Conservation (phyloP, 495 filamentous ascomycete genomes). For the Thermochaetoides thermophila region DNA sequence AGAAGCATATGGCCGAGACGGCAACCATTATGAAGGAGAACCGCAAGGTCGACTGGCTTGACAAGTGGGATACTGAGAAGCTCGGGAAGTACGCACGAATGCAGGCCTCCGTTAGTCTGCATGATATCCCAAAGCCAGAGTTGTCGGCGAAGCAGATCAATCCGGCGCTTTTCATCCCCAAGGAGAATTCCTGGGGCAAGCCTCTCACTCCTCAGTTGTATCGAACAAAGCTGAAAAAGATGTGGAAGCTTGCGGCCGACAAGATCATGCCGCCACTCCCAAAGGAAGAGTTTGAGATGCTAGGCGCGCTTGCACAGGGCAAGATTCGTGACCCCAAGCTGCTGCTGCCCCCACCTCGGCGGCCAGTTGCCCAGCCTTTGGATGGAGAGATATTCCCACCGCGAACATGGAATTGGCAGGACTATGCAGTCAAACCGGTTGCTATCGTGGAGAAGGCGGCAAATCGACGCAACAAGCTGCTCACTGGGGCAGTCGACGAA, state of each 20-base stretch:
- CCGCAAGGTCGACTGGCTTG: slow-evolving; percentile 24
- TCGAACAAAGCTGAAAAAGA: slow-evolving; percentile 42
- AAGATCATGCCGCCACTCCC: slow-evolving; percentile 61
- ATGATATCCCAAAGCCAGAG: slow-evolving; percentile 11
- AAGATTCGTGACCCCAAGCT: slow-evolving; percentile 24
- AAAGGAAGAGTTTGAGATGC: slow-evolving; percentile 42
- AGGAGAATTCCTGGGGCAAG: slow-evolving; percentile 47
- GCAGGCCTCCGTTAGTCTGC: slow-evolving; percentile 5
- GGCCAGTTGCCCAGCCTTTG: slow-evolving; percentile 4
- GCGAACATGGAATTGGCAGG: slow-evolving; percentile 13
- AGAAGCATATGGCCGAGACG: slow-evolving; percentile 4
- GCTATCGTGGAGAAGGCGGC: slow-evolving; percentile 6
- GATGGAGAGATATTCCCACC: not conserved
- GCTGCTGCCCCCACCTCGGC: slow-evolving; percentile 16
- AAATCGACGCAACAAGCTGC: slow-evolving; percentile 14
- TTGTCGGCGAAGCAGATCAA: slow-evolving; percentile 28
- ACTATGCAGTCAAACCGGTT: slow-evolving; percentile 11
- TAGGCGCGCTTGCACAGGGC: slow-evolving; percentile 46
- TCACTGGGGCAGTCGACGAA: slow-evolving; percentile 21
- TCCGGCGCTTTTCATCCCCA: slow-evolving; percentile 38
- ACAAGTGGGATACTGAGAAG: slow-evolving; percentile 26
- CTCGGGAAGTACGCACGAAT: slow-evolving; percentile 17
- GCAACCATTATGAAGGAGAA: not conserved
- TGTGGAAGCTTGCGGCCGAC: slow-evolving; percentile 41
- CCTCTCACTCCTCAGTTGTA: slow-evolving; percentile 37